Base-by-base conservation (phyloP, 2,329 filamentous ascomycete genomes). In the Dendrostoma leiphaemia region DNA sequence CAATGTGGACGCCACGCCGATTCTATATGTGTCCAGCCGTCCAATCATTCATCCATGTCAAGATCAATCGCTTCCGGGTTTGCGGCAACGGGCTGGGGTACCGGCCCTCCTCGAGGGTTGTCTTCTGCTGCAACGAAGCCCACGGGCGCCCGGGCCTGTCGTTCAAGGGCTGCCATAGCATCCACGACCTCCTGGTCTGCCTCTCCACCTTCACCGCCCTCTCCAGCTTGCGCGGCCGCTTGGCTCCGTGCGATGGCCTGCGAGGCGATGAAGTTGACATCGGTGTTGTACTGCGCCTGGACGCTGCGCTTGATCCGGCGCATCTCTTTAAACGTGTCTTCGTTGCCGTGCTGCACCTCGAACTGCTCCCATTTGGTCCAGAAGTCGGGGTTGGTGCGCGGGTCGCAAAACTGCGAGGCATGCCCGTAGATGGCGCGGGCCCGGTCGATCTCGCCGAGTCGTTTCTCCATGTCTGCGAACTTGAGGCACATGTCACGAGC, bases 311-410 rank as follows among this genome's bases (percentile, higher is more conserved):
- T 99, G 78, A 99, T 91, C 28, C 94, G 87, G 59, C 97, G 79
- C 94, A 99, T 99, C 70, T 99, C 94, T 76, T 96, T 97, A 80
- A 95, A 99, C 0, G 95, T 99, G 70, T 99, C 94, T 70, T 99
- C 95, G 73, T 99, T 99, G 61, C 94, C 94, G 67, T 99, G 94
- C 69, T 95, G 89, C 21, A 97, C 91, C 72, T 99, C 95, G 71
- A 99, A 99, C 51, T 86, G 81, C 71, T 99, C 94, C 94, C 94
- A 99, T 69, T 93, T 95, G 63, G 86, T 81, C 95, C 95, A 99
- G 74, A 97, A 99, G 15, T 82, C 85, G 7, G 89, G 86, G 62
- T 90, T 91, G 13, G 91, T 96, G 51, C 95, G 82, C 8, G 94
- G 94, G 70, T 99, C 95, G 73, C 91, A 96, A 72, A 97, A 99